Evolutionary conservation across 1,139 yeast genomes (phyloP), one percentile per base, ranked within the genome.

Genomic region (Candida glucosophila): DNA sequence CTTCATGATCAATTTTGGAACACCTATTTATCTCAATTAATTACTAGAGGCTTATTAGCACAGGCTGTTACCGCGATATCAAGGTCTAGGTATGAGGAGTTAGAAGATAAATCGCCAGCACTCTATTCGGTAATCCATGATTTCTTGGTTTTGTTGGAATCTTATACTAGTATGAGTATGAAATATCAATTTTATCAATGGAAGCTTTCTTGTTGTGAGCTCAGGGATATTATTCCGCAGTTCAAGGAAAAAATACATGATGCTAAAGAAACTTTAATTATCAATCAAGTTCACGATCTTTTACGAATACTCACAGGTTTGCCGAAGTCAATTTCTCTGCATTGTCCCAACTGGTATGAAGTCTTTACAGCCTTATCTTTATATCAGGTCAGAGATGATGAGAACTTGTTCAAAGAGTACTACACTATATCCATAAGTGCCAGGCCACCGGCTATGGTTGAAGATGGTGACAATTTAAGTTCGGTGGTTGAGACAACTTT

Each of bases 291-390:
- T 10, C 51, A 52, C 29, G 71, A 67, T 26, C 38, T 72, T 18
- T 39, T 68, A 2, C 49, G 60, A 20, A 55, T 68, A 4, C 41
- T 70, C 29, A 60, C 75, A 2, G 88, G 88, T 1, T 62, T 69
- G 27, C 64, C 69, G 8, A 59, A 61, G 22, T 55, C 73, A 0
- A 74, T 77, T 14, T 44, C 70, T 2, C 54, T 52, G 10, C 57
- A 51, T 29, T 62, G 78, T 18, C 54, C 57, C 5, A 54, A 69
- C 1, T 83, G 95, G 95, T 80, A 75, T 46, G 94, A 82, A 42
- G 63, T 77, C 11, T 62, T 73, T 24, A 60, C 73, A 24, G 78
- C 82, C 1, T 63, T 78, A 22, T 56, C 75, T 15, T 57, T 75
- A 28, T 85, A 62, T 45, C 77, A 74, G 42, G 73, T 82, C 21